Conservation (phyloP, 1,284 basidiomycete species). For the Moesziomyces sp. region DNA sequence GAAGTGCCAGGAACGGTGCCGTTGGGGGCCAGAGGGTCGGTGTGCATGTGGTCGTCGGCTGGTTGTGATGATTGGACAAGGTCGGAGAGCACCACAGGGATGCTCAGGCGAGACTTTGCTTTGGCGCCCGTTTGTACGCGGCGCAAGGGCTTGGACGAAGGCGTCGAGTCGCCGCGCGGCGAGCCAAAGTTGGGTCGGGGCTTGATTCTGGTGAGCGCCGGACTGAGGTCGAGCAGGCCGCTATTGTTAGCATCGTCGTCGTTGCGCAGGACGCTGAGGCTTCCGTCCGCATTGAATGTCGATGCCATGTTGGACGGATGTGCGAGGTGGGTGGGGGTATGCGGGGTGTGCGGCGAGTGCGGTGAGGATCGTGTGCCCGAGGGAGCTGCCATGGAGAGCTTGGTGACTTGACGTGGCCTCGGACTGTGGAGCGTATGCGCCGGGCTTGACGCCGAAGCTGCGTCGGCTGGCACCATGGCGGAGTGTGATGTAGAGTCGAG, state of each 20-base stretch:
- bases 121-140: not conserved
- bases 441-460: conserved; percentile 26
- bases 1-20: conserved; percentile 2
- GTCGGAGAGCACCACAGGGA: conserved; percentile 9
- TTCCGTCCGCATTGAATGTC: conserved; percentile 56
- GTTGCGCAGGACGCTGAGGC: conserved; percentile 61
- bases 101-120: conserved; percentile 35
- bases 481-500: not conserved
- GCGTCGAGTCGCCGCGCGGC: conserved; percentile 5
- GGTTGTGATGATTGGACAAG: conserved; percentile 24
- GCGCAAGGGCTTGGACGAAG: conserved; percentile 13
- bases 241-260: conserved; percentile 64
- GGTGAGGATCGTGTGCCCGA: conserved; percentile 28
- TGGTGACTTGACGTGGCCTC: conserved; percentile 33
- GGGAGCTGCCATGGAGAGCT: conserved; percentile 22
- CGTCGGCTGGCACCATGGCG: conserved; percentile 26
- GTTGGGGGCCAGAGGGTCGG: conserved; percentile 10
- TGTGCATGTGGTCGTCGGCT: conserved; percentile 22
- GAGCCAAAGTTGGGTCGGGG: conserved; percentile 20
- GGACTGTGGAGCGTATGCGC: conserved; percentile 34
- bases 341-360: conserved; percentile 43
- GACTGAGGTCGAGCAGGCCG: conserved; percentile 61
- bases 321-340: conserved; percentile 25
- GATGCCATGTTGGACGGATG: conserved; percentile 1
- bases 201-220: conserved; percentile 38